Base-by-base conservation (phyloP, 2,329 filamentous ascomycete species). In the Penicillium olsonii region DNA sequence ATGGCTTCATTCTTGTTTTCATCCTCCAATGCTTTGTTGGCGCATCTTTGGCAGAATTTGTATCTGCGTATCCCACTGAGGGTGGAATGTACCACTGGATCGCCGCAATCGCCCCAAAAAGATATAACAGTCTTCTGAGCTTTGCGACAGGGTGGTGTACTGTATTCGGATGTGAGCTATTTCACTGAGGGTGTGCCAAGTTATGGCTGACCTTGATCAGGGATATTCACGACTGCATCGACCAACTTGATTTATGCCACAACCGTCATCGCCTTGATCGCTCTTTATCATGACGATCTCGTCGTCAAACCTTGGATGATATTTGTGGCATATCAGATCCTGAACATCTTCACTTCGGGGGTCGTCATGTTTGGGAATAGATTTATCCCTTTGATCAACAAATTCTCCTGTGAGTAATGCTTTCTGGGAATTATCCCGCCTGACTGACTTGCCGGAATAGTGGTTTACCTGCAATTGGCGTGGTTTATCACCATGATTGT, bases 21-120 rank as follows among this genome's bases (percentile, higher is more conserved):
- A 67, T 77, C 27, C 68, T 78, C 29, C 75, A 77, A 38, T 73
- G 68, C 31, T 78, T 77, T 48, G 60, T 78, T 24, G 75, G 69
- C 24, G 70, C 73, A 4, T 77, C 75, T 0, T 61, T 78, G 17
- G 73, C 74, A 8, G 76, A 79, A 53, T 73, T 79, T 45, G 75
- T 77, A 8, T 77, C 74, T 3, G 72, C 73, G 2, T 78, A 78
- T 49, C 77, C 77, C 4, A 76, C 74, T 9, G 72, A 74, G 43
- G 77, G 76, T 18, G 76, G 76, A 37, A 77, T 77, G 74, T 79
- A 79, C 48, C 76, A 78, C 56, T 79, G 77, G 77, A 75, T 77
- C 33, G 75, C 75, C 6, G 74, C 73, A 1, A 68, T 79, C 20
- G 74, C 76, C 3, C 76, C 76, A 0, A 66, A 62, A 29, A 59